These are phyloP conservation scores for Fraxinus albicans DNA, from an alignment of 305 asterid species.

Conservation along the genomic window DNA sequence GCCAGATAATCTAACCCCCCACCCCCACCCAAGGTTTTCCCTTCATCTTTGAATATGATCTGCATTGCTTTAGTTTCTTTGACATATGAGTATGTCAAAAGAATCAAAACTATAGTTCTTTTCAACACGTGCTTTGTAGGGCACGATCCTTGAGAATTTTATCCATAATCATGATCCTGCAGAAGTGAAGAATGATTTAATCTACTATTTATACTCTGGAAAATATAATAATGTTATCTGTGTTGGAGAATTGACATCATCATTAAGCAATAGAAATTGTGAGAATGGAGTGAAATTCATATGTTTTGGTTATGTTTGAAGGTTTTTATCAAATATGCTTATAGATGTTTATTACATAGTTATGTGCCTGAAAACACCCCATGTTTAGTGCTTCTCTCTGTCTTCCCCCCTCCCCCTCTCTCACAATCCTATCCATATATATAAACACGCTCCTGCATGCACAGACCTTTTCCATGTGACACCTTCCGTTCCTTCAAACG, in stretches of 20 bases:
- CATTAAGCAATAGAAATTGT: neutral
- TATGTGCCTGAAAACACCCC: neutral
- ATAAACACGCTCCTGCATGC: neutral
- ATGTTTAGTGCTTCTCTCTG: neutral
- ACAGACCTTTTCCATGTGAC: conserved; percentile 1
- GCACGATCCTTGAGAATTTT: neutral
- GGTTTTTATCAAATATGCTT: conserved; percentile 7
- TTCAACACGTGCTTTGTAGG: neutral
- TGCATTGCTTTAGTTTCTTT: neutral
- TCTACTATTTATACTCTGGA: neutral
- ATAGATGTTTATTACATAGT: neutral
- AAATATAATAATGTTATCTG: neutral
- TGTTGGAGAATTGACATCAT: neutral
- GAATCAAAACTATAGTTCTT: neutral
- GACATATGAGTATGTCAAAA: neutral
- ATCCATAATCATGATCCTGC: neutral
- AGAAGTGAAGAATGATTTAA: neutral
- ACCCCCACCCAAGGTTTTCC: neutral
- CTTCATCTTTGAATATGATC: neutral
- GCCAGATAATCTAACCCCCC: neutral
- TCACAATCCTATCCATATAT: neutral
- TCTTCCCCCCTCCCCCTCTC: neutral
- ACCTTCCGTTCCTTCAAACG: neutral
- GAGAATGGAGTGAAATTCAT: neutral
- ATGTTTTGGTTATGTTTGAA: neutral